Evolutionary conservation across 2,329 filamentous ascomycete genomes (phyloP), one percentile per base, ranked within the genome.

Genomic region (Emmonsiellopsis sp.): DNA sequence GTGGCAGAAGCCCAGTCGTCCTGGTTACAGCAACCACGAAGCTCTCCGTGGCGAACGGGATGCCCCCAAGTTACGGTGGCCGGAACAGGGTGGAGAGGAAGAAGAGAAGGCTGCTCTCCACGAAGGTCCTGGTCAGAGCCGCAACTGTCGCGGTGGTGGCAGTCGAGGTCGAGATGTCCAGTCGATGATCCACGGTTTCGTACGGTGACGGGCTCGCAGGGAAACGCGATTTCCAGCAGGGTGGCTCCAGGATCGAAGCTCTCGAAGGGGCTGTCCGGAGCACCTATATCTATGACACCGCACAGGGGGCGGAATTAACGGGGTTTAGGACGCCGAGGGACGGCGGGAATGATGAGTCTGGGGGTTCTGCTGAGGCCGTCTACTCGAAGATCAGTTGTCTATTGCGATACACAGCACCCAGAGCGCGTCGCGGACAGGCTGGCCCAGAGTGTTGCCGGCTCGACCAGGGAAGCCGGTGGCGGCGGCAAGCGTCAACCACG

Each of bases 41-140:
- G 42, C 17, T 45, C 33, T 52, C 33, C 14, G 13, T 21, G n/a
- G 17, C 11, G 42, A n/a, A 33, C 9, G n/a, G 17, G 21, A 40
- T 40, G 33, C 14, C 43, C 44, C 31, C 42, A 37, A 43, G 45
- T 58, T 60, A 60, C 42, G 58, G 58, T 43, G 58, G 58, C 42
- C 56, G 51, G 45, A 60, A 58, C 13, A 60, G 55, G 17, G 58
- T 57, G 14, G 55, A 58, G 43, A 60, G 52, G 52, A 58, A 60
- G 52, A 57, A 57, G 42, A 60, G 52, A 45, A 60, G 57, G 49
- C 53, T 57, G 27, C 53, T 57, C 52, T 60, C 58, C 33, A 57
- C 55, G 40, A 53, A 58, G 31, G 55, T 51, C 42, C 53, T 58
- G 21, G 51, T 51, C 33, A 53, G 49, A 39, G 52, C 55, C 53